Evolutionary conservation across 306 rosid species (phyloP), one percentile per base, ranked within the genome.

Genomic region (Glycine tomentella): DNA sequence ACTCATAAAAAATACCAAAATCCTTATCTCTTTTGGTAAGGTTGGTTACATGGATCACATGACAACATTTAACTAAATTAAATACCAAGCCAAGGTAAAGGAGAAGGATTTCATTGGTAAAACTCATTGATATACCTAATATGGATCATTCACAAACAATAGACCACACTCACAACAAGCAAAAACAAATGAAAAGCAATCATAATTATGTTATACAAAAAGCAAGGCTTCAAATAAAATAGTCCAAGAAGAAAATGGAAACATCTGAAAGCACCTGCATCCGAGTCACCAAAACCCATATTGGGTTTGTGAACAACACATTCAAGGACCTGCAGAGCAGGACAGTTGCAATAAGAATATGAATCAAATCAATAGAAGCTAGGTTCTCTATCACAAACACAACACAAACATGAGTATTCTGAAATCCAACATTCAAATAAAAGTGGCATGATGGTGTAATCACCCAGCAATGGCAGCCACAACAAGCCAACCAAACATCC

Each of bases 381-480:
- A 4, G 17, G 73, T 67, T 66, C 11, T 44, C 9, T 12, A 72
- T 72, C 67, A 55, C 65, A 34, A 6, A 50, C 8, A 69, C 25
- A 44, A 61, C 36, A 53, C 9, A 42, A 50, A 46, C 6, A 11
- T 13, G 14, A 58, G 55, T 70, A 57, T 59, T 58, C 42, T 12
- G 5, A 72, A 72, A 82, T 38, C 69, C 31, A 25, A 25, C 31
- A 75, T 52, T 75, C 25, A 64, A 69, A 80, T 34, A 68, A 53
- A 58, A 65, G 46, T 4, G 9, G 61, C 52, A n/a, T 64, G 11
- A 64, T 38, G 12, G 69, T 51, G 42, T 48, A 69, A 17, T 69
- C 84, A 93, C 97, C 97, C 96, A 17, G 97, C 95, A 55, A 91
- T 86, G 61, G 97, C 97, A 49, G 97, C 97, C 58, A 93, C 97